Percentiles rank a stretch among this genome's conserved stretches.
Evolutionary conservation across 2,329 filamentous ascomycete species (phyloP).

Genomic region (Aspergillus sclerotialis): DNA sequence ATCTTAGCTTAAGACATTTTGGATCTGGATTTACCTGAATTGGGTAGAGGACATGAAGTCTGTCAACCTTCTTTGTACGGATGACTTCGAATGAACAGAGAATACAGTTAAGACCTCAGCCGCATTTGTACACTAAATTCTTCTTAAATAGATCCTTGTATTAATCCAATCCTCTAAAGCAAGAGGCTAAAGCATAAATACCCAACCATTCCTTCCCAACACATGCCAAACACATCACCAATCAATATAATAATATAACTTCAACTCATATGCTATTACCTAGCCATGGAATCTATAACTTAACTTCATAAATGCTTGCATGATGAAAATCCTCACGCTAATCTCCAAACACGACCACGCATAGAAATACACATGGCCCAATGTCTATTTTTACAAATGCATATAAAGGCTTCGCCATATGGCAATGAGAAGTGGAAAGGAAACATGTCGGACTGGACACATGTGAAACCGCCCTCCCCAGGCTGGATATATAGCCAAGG

Average conservation of each 20-base stretch:
- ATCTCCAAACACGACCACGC: constrained; percentile 25
- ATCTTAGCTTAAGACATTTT: no score
- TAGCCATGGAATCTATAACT: constrained; percentile 9
- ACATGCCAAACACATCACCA: constrained; percentile 1
- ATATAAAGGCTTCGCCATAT: constrained; percentile 12
- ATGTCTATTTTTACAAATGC: constrained; percentile 35
- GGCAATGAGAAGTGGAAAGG: constrained; percentile 5
- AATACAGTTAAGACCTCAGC: no score
- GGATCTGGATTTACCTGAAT: no score
- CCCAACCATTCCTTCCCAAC: not conserved
- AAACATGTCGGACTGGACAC: constrained; percentile 7
- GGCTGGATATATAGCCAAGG: no score
- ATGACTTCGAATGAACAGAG: no score
- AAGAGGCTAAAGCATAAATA: not conserved
- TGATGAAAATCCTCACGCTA: constrained; percentile 28
- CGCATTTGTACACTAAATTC: no score
- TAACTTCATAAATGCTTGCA: constrained; percentile 27
- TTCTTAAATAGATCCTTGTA: no score
- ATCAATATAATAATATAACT: no score
- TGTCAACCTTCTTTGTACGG: no score
- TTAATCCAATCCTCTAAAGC: no score
- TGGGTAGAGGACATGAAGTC: no score
- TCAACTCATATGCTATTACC: constrained; percentile 5
- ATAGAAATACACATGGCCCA: constrained; percentile 20
- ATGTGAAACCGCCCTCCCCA: constrained; percentile 8